Evolutionary conservation across 768 basidiomycete species (phyloP).

Genomic region (Dictyophora rubrovolvata): DNA sequence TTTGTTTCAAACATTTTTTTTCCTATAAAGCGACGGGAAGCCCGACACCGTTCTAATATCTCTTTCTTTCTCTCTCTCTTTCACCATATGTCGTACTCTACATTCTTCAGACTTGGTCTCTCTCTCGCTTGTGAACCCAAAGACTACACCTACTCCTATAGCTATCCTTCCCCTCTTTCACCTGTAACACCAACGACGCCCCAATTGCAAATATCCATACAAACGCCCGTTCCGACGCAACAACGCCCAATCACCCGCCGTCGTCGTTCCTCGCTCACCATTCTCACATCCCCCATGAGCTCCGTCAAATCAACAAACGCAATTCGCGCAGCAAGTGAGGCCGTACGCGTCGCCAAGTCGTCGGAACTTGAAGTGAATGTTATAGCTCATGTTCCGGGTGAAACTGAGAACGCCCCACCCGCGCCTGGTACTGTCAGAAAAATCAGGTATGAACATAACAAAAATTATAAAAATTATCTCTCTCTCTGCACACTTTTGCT

Average conservation of each 20-base stretch:
- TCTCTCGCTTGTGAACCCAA: not conserved
- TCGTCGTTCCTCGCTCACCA: not conserved
- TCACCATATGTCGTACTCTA: not conserved
- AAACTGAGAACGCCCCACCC: too few relatives aligned
- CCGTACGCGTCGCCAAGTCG: not conserved
- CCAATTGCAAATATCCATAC: not conserved
- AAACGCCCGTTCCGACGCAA: not conserved
- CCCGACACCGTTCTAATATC: too few relatives aligned
- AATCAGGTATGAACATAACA: too few relatives aligned
- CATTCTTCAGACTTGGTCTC: not conserved
- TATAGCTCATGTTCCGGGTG: too few relatives aligned
- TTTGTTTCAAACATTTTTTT: too few relatives aligned
- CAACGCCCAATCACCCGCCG: not conserved
- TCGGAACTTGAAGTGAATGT: too few relatives aligned
- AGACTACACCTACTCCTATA: not conserved
- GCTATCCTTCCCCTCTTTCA: not conserved
- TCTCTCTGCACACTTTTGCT: not conserved
- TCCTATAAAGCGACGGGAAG: too few relatives aligned
- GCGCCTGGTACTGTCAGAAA: too few relatives aligned
- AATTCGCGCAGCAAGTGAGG: not conserved
- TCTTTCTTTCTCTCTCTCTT: not conserved
- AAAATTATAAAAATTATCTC: not conserved
- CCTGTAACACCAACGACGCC: too few relatives aligned
- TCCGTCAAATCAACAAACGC: not conserved
- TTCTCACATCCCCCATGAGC: not conserved